Conservation (phyloP, 352 stramenopile genomes). For the Plasmopara viticola region DNA sequence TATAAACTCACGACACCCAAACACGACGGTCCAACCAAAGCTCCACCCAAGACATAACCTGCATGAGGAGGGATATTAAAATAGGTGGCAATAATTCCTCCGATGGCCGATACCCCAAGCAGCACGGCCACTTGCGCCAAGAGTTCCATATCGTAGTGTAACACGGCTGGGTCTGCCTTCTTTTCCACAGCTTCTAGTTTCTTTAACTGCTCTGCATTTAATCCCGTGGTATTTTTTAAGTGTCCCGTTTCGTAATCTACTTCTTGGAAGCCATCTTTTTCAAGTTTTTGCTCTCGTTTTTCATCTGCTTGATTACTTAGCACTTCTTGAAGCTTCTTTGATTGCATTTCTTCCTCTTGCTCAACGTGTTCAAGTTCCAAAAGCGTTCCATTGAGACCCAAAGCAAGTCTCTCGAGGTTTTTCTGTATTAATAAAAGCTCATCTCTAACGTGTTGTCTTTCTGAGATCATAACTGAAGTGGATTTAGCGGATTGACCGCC, state of each 20-base stretch:
- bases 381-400: constrained; percentile 67
- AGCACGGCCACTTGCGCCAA: constrained; percentile 80
- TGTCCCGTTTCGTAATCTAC: constrained; percentile 82
- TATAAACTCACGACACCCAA: constrained; percentile 81
- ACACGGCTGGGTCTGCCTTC: constrained; percentile 72
- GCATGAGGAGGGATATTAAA: constrained; percentile 87
- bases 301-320: constrained; percentile 73
- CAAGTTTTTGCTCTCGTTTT: constrained; percentile 68
- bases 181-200: constrained; percentile 77
- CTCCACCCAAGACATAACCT: constrained; percentile 87
- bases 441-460: constrained; percentile 26
- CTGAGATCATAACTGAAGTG: constrained; percentile 17
- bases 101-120: constrained; percentile 77
- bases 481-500: constrained; percentile 24
- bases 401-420: constrained; percentile 65
- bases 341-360: constrained; percentile 70
- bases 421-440: constrained; percentile 43
- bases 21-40: constrained; percentile 86
- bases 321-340: constrained; percentile 73
- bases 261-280: constrained; percentile 72
- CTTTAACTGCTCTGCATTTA: constrained; percentile 55
- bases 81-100: constrained; percentile 84
- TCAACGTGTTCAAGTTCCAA: constrained; percentile 76
- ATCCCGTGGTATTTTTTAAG: constrained; percentile 63
- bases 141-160: constrained; percentile 84